phyloP scores from a whole-genome alignment of 2,329 filamentous ascomycete genomes.

The Beauveria medogensis region DNA sequence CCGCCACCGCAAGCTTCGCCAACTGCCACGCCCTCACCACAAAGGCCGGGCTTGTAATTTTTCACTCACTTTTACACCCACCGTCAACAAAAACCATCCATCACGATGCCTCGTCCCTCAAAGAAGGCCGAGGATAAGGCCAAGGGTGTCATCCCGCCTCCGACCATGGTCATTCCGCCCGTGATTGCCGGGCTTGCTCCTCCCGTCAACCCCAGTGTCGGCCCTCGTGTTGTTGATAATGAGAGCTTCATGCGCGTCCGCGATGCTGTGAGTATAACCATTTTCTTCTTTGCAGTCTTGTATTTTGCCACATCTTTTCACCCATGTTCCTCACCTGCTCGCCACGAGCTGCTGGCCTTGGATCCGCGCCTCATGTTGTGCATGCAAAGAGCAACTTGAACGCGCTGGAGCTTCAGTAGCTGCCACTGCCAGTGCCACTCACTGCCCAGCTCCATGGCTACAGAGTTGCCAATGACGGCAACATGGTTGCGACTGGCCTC shows the following conservation, averaged over 20 bases:
- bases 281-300: conserved; percentile 12
- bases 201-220: conserved; percentile 13
- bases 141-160: conserved; percentile 28
- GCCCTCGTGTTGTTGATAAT: conserved; percentile 46
- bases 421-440: neutral
- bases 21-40: neutral
- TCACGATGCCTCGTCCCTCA: conserved; percentile 37
- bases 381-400: conserved; percentile 2
- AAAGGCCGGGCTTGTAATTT: neutral
- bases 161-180: conserved; percentile 32
- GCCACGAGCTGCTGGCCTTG: neutral
- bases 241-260: conserved; percentile 74
- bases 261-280: conserved; percentile 61
- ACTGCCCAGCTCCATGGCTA: neutral
- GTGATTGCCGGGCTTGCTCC: conserved; percentile 17
- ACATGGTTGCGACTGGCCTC: neutral
- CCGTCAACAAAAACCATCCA: conserved; percentile 15
- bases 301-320: neutral
- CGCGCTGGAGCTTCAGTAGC: neutral
- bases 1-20: neutral
- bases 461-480: neutral
- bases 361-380: neutral
- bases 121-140: conserved; percentile 35
- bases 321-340: neutral
- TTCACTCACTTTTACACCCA: conserved; percentile 1